Evolutionary conservation across 2,329 filamentous ascomycete species (phyloP), one percentile per base, ranked within the genome.

Genomic region (Septoria linicola): DNA sequence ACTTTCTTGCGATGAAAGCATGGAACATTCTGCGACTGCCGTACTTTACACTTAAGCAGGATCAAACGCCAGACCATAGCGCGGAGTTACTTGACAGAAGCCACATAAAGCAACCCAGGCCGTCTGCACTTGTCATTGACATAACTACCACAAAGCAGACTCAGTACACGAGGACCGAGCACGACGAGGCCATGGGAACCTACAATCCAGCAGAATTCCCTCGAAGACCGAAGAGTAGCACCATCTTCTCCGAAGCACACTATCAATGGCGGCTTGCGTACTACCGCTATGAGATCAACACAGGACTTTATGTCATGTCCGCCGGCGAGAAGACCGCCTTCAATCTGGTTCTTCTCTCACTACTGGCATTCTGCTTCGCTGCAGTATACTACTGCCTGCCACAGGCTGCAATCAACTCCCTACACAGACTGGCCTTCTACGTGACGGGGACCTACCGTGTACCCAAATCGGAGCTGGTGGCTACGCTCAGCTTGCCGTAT

Each of bases 261-360:
- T 63, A 65, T 32, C 61, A 60, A 41, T 40, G 57, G 8, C 52
- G 62, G 31, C 53, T 65, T 34, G 42, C 50, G 21, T 62, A 65
- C 55, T 64, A 61, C 41, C 62, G 59, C 17, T 65, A 65, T 39
- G 54, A 63, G 36, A 43, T 65, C 51, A 62, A 63, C 51, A 61
- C 62, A 5, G 58, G 53, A 4, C 51, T 60, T 4, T 65, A 65
- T 47, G 59, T 65, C 44, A 62, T 65, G 62, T 61, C 58, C 8
- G 53, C 62, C 1, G 57, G 54, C 3, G 63, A 65, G 51, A 65
- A 65, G 48, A 40, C 61, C 11, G 57, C 58, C n/a, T 61, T 59
- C 62, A 65, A 65, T 47, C 31, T 59, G 17, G 47, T 62, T 17
- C 20, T 61, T 8, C 34, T 65, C 11, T 50, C 54, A 16, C 17